Percentiles rank a stretch among this genome's conserved stretches.
Evolutionary conservation across 1,284 basidiomycete genomes (phyloP).

Genomic region (Tausonia pullulans): DNA sequence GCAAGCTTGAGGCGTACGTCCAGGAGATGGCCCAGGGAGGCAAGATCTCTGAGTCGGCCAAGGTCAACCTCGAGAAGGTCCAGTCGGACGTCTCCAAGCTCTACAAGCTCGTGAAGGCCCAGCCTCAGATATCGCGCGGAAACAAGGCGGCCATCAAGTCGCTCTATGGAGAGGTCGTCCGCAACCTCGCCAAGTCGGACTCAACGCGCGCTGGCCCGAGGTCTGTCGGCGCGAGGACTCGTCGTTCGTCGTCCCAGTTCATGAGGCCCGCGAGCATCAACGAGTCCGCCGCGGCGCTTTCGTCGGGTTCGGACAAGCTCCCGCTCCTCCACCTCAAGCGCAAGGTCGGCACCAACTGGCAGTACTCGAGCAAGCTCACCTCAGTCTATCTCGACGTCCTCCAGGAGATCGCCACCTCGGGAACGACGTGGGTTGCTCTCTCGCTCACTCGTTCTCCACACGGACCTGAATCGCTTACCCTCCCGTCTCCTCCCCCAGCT

Average conservation of each 20-base stretch:
- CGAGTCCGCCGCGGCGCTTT: constrained; percentile 30
- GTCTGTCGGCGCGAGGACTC: constrained; percentile 56
- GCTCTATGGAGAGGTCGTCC: constrained; percentile 88
- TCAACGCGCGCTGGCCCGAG: too few relatives aligned
- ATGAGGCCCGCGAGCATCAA: constrained; percentile 68
- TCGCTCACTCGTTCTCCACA: neutral
- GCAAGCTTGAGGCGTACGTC: constrained; percentile 95
- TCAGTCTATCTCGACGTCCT: constrained; percentile 91
- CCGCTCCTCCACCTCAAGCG: constrained; percentile 93
- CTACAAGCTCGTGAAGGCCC: constrained; percentile 93
- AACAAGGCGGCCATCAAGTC: constrained; percentile 97
- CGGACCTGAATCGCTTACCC: neutral
- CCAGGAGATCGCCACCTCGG: constrained; percentile 94
- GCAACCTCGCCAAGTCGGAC: constrained; percentile 54
- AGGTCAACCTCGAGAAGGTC: constrained; percentile 87
- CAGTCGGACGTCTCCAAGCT: constrained; percentile 91
- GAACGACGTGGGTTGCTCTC: constrained; percentile 50
- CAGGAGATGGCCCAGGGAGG: constrained; percentile 97
- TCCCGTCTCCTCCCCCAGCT: constrained; percentile 30
- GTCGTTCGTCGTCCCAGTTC: constrained; percentile 88
- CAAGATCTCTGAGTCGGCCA: constrained; percentile 52
- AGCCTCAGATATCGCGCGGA: constrained; percentile 90
- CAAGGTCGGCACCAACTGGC: constrained; percentile 91
- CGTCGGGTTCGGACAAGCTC: constrained; percentile 62
- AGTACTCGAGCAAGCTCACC: constrained; percentile 93